Base-by-base conservation (phyloP, 139 green algal genomes). In the Astrephomene gubernaculifera region DNA sequence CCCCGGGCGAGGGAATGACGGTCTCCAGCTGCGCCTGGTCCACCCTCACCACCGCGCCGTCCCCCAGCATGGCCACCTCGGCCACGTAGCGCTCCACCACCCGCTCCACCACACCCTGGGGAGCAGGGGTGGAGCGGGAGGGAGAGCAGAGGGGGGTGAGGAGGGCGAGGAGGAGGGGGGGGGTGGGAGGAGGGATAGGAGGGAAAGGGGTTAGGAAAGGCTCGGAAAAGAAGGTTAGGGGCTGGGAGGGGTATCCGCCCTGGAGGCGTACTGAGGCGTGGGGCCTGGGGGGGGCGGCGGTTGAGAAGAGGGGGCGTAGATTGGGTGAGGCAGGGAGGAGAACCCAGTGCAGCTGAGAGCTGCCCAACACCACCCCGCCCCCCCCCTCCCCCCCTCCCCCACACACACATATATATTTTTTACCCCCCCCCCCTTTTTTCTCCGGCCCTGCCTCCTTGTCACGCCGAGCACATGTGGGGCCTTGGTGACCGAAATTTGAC, bases 1-100 rank as follows among this genome's bases (percentile, higher is more conserved):
- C 71, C 22, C 89, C 86, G 1, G 90, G 82, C 1, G 86, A 73
- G 0, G 93, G 94, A 52, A 97, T 81, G 35, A 99, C 97, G 17
- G 97, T 99, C 87, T 99, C 97, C 64, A 99, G 91, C 88, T 99
- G 91, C 57, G 43, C 90, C 83, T 99, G 95, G 86, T 99, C 97
- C n/a, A 99, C 91, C 29, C 92, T 87, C 39, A 98, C 54, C 0
- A 96, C 88, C 52, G 96, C 93, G 5, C 93, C 94, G 35, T 82
- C 90, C 35, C 90, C 90, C 19, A 95, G 75, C 94, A 98, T 98
- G 31, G 81, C 54, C 4, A 99, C 81, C 88, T 98, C 91, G 0
- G 81, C 97, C 38, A 98, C 81, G 86, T 96, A 98, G 33, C 87
- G 88, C 61, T 96, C 91, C 1, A 96, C 27, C 35, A 98, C 89